Percentiles rank a stretch among this genome's conserved stretches.
Evolutionary conservation across 345 rosid genomes (phyloP).

Genomic region (Moricandia moricandioides): DNA sequence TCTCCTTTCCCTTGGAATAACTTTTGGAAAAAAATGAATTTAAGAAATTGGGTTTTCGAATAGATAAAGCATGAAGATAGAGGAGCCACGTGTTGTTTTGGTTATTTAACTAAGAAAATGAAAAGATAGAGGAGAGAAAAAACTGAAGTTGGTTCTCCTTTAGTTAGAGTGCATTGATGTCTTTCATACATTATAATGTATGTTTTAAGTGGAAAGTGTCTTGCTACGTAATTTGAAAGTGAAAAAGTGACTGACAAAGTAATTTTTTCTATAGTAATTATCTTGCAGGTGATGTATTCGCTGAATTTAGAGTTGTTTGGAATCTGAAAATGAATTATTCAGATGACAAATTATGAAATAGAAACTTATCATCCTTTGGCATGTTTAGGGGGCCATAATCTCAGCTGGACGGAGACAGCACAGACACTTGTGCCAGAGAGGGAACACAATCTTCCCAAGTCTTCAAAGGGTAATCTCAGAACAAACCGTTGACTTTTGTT

Average conservation of each 20-base stretch:
- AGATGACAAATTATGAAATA: constrained; percentile 11
- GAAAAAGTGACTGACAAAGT: too few relatives aligned
- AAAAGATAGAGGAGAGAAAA: too few relatives aligned
- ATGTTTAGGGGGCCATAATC: constrained; percentile 33
- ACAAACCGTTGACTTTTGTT: constrained; percentile 34
- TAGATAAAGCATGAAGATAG: background rate
- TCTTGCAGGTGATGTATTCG: background rate
- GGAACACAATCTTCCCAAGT: constrained; percentile 36
- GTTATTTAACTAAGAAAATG: background rate
- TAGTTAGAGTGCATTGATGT: too few relatives aligned
- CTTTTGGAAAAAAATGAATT: background rate
- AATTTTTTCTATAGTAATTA: too few relatives aligned
- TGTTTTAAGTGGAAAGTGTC: too few relatives aligned
- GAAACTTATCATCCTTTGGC: constrained; percentile 31
- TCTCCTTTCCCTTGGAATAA: too few relatives aligned
- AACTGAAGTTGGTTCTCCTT: too few relatives aligned
- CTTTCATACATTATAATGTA: too few relatives aligned
- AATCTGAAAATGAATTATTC: background rate
- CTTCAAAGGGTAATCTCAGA: constrained; percentile 39
- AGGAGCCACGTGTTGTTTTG: background rate
- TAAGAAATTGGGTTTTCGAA: too few relatives aligned
- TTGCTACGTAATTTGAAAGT: too few relatives aligned
- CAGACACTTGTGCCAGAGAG: constrained; percentile 35
- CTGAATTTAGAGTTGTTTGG: background rate
- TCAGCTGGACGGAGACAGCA: constrained; percentile 30